These are phyloP conservation scores for Sindora glabra DNA, from an alignment of 306 rosid species.

Conservation along the genomic window DNA sequence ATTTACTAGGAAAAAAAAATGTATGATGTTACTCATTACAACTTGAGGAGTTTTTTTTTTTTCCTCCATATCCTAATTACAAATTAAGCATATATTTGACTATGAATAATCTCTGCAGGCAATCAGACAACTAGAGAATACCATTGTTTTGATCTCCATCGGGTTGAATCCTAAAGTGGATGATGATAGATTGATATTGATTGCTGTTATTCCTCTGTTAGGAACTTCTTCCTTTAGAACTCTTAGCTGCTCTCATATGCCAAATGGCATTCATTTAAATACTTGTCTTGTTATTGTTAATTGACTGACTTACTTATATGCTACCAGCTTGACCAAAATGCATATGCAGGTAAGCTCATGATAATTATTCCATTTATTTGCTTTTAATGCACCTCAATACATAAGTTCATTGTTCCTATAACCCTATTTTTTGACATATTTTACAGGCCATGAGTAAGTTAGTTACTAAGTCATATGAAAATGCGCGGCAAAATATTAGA, in stretches of 20 bases:
- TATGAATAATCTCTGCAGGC: constrained; percentile 41
- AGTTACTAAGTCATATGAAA: constrained; percentile 79
- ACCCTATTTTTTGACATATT: constrained; percentile 15
- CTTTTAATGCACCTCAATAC: not conserved
- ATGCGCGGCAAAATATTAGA: constrained; percentile 77
- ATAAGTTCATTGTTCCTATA: not conserved
- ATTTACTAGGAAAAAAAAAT: not conserved
- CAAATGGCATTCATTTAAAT: constrained; percentile 5
- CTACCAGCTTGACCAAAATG: constrained; percentile 83
- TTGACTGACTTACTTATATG: constrained; percentile 17
- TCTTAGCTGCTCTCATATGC: constrained; percentile 1
- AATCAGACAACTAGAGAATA: constrained; percentile 63
- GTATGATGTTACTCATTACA: not conserved
- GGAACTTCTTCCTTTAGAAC: constrained; percentile 23
- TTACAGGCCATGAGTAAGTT: constrained; percentile 69
- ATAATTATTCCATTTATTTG: not conserved
- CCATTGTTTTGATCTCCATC: constrained; percentile 80
- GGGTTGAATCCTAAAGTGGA: constrained; percentile 80
- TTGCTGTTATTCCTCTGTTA: constrained; percentile 95
- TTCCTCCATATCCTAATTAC: not conserved
- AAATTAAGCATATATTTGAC: constrained; percentile 10
- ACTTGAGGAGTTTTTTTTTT: not conserved
- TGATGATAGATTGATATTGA: constrained; percentile 78
- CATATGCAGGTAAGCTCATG: constrained; percentile 61
- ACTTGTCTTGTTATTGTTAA: not conserved